These are phyloP conservation scores for Fraxinus anomala DNA, from an alignment of 257 asterid species.

Conservation along the genomic window DNA sequence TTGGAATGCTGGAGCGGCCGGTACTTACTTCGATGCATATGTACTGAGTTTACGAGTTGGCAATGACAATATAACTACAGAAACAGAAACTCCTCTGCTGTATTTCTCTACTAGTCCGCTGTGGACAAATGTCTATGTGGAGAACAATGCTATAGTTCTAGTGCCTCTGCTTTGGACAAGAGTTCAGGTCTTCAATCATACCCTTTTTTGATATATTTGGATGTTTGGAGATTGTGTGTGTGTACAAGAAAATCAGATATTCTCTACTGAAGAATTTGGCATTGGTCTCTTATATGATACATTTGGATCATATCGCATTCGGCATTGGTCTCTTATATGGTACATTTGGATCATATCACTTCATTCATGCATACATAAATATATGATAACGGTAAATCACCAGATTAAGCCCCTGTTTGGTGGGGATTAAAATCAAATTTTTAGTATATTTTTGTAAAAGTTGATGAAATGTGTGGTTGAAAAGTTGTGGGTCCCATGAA, in stretches of 20 bases:
- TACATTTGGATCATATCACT: background rate
- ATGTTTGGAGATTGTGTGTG: conserved; percentile 8
- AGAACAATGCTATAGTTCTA: conserved; percentile 87
- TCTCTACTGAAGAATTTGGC: background rate
- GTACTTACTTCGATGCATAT: conserved; percentile 91
- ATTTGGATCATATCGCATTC: background rate
- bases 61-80: conserved; percentile 84
- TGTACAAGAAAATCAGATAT: background rate
- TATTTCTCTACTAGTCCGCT: conserved; percentile 90
- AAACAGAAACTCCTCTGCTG: conserved; percentile 95
- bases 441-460: no score
- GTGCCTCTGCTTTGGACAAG: conserved; percentile 98
- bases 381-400: background rate
- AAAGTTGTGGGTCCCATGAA: no score
- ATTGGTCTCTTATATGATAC: background rate
- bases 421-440: no score
- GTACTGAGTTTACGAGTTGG: conserved; percentile 89
- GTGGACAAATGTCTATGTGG: conserved; percentile 95
- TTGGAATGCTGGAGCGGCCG: conserved; percentile 97
- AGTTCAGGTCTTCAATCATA: conserved; percentile 75
- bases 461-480: no score
- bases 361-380: background rate
- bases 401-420: background rate
- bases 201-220: conserved; percentile 16
- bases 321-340: background rate